A percentile compares a stretch with the other conserved stretches of the same genome.
phyloP scores from a whole-genome alignment of 2,329 filamentous ascomycete species.

The Cryphonectria carpinicola region DNA sequence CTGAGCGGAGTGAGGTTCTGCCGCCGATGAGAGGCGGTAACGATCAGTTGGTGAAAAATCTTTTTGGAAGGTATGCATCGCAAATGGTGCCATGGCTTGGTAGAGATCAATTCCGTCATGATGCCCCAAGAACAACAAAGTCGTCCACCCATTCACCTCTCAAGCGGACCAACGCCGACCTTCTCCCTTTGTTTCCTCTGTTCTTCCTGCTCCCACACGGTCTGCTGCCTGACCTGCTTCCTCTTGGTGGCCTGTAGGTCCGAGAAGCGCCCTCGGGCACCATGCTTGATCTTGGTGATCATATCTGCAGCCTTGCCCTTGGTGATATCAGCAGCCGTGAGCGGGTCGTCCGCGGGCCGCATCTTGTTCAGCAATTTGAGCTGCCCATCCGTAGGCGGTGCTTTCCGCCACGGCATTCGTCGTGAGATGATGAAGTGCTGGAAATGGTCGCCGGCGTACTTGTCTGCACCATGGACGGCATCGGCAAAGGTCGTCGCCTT shows the following conservation, averaged over 20 bases:
- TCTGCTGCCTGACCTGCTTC: conserved; percentile 46
- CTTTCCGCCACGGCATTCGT: conserved; percentile 70
- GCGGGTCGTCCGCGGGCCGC: conserved; percentile 55
- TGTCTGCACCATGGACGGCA: conserved; percentile 85
- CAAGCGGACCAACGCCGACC: conserved; percentile 60
- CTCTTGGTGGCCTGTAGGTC: conserved; percentile 57
- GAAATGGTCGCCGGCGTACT: conserved; percentile 70
- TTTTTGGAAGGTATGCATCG: not conserved
- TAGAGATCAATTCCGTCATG: not conserved
- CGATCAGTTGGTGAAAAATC: not conserved
- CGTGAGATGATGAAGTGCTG: conserved; percentile 69
- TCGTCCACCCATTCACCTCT: conserved; percentile 30
- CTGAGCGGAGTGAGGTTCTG: not conserved
- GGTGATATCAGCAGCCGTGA: conserved; percentile 63
- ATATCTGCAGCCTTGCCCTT: conserved; percentile 86
- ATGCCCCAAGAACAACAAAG: conserved; percentile 8
- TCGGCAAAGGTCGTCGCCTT: conserved; percentile 68
- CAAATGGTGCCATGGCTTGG: not conserved
- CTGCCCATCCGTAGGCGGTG: conserved; percentile 67
- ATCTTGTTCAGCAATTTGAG: conserved; percentile 72
- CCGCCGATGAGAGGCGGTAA: not conserved
- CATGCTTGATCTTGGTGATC: conserved; percentile 90
- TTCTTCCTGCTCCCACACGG: conserved; percentile 44
- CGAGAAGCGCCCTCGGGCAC: conserved; percentile 68
- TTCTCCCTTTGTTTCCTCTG: conserved; percentile 50